Evolutionary conservation across 306 rosid species (phyloP).

Genomic region (Vachellia pachyceras): DNA sequence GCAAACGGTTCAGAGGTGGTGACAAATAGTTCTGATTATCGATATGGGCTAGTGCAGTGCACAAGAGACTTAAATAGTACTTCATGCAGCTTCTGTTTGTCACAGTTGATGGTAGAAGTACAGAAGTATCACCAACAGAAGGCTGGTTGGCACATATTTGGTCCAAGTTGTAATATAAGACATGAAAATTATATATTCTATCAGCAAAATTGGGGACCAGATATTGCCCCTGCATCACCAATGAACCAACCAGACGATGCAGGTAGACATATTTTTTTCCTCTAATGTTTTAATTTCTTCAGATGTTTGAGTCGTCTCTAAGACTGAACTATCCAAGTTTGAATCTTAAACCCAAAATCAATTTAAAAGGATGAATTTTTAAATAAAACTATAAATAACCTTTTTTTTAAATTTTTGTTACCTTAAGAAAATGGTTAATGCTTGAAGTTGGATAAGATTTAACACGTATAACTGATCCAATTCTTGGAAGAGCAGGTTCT

Average conservation of each 20-base stretch:
- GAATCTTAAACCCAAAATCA: background rate
- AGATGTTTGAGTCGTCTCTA: background rate
- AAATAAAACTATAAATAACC: background rate
- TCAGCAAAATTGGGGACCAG: background rate
- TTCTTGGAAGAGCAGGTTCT: constrained; percentile 14
- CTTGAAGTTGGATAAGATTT: background rate
- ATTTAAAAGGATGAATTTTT: background rate
- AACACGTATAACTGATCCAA: background rate
- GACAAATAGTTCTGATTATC: background rate
- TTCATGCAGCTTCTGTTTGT: constrained; percentile 43
- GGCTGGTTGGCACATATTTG: constrained; percentile 49
- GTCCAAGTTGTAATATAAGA: constrained; percentile 50
- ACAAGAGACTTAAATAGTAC: constrained; percentile 40
- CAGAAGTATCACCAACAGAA: background rate
- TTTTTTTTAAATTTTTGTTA: background rate
- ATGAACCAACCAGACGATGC: background rate
- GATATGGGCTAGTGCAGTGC: constrained; percentile 52
- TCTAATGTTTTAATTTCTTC: background rate
- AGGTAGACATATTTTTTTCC: background rate
- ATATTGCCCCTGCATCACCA: background rate
- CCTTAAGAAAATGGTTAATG: background rate
- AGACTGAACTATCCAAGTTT: background rate
- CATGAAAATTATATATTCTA: constrained; percentile 45
- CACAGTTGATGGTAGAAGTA: constrained; percentile 17
- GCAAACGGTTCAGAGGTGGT: background rate